Conservation (phyloP, 2,329 filamentous ascomycete genomes). For the Penicillium freii region DNA sequence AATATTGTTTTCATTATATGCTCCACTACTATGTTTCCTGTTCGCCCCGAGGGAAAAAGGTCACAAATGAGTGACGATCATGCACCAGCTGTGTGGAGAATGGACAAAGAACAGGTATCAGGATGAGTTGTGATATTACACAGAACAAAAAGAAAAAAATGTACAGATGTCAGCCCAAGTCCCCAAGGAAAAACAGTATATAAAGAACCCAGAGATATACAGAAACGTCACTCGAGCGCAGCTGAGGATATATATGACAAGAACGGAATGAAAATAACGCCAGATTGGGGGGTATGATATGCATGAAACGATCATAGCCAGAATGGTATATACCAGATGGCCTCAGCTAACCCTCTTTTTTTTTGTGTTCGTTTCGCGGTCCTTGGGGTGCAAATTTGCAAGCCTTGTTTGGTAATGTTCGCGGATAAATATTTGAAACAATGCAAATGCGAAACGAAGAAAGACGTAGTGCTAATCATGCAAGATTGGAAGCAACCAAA, state of each 20-base stretch:
- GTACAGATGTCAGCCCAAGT: not conserved
- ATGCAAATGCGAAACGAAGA: too few species aligned
- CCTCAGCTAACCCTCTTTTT: conserved; percentile 5
- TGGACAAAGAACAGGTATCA: not conserved
- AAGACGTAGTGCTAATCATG: conserved; percentile 10
- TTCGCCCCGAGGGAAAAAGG: not conserved
- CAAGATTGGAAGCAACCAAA: not conserved
- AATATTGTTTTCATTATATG: not conserved
- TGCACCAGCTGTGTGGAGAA: not conserved
- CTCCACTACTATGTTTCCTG: not conserved
- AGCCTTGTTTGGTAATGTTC: not conserved
- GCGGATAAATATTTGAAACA: too few species aligned
- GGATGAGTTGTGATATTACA: conserved; percentile 10
- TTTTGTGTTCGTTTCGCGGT: not conserved
- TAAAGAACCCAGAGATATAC: not conserved
- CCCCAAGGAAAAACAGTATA: not conserved
- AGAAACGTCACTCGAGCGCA: not conserved
- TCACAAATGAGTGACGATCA: not conserved
- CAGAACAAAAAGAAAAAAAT: not conserved
- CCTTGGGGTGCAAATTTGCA: not conserved
- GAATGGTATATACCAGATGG: conserved; percentile 16
- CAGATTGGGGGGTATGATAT: conserved; percentile 25
- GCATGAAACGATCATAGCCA: conserved; percentile 22
- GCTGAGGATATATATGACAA: not conserved
- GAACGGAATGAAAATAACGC: conserved; percentile 16